A percentile compares a stretch with the other conserved stretches of the same genome.
Conservation (phyloP, 768 basidiomycete genomes). For the Panellus pusillus region DNA sequence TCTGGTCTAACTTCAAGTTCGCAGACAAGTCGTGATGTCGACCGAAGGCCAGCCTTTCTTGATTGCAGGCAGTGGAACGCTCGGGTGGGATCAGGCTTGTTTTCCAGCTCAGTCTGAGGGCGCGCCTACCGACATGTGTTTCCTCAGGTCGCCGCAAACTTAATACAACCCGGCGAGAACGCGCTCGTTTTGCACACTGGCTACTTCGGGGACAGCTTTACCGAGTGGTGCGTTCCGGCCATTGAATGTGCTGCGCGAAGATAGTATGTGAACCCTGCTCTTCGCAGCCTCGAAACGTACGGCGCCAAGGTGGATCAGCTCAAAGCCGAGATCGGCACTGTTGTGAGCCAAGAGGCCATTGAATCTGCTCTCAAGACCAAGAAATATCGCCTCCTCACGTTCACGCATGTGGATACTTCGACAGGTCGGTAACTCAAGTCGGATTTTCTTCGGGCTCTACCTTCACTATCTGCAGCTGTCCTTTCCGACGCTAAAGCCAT, state of each 20-base stretch:
- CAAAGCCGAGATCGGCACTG: constrained; percentile 79
- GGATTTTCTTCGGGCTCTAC: not conserved
- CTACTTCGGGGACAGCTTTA: constrained; percentile 92
- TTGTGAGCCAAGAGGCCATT: constrained; percentile 59
- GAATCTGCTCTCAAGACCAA: constrained; percentile 71
- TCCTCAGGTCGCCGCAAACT: constrained; percentile 78
- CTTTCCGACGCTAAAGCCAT: constrained; percentile 82
- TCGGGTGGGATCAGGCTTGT: constrained; percentile 92
- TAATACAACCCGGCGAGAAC: constrained; percentile 78
- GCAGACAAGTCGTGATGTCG: constrained; percentile 76
- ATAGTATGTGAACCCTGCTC: not conserved
- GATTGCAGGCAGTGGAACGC: constrained; percentile 90
- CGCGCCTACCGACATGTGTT: not conserved
- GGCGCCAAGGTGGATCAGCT: constrained; percentile 86
- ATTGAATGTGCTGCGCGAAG: not conserved
- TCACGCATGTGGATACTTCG: constrained; percentile 96
- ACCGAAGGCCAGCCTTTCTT: constrained; percentile 85
- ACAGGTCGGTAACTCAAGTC: constrained; percentile 49
- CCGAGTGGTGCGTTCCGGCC: constrained; percentile 65
- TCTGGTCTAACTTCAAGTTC: not conserved
- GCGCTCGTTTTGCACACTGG: constrained; percentile 86
- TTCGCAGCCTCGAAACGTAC: constrained; percentile 73
- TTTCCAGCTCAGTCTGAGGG: constrained; percentile 4
- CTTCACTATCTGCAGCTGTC: constrained; percentile 51
- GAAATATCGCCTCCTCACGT: constrained; percentile 85